phyloP scores from a whole-genome alignment of 148 eudicot species.

The Gaultheria prostrata region DNA sequence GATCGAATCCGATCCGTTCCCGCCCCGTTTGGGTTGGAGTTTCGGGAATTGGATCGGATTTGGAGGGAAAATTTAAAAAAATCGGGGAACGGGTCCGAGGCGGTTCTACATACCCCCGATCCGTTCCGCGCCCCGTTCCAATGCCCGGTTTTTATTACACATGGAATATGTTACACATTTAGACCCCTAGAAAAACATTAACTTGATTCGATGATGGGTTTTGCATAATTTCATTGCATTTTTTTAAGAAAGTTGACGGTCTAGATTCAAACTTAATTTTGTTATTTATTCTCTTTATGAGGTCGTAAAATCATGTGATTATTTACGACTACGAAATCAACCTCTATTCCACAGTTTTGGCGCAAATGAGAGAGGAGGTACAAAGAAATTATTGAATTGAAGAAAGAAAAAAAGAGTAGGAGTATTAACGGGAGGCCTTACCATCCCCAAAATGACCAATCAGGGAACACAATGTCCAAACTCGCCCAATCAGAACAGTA shows the following conservation, averaged over 20 bases:
- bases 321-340: too few relatives aligned
- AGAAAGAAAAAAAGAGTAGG: background rate
- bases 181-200: background rate
- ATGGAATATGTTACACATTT: too few relatives aligned
- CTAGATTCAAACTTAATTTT: background rate
- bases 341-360: background rate
- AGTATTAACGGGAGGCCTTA: conserved; percentile 17
- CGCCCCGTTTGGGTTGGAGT: too few relatives aligned
- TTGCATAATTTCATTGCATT: background rate
- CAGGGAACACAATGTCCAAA: conserved; percentile 81
- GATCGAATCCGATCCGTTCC: too few relatives aligned
- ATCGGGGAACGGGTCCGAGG: too few relatives aligned
- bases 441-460: conserved; percentile 98
- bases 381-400: background rate
- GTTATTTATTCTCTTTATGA: background rate
- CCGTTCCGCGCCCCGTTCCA: too few relatives aligned
- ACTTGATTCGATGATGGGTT: background rate
- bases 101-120: too few relatives aligned
- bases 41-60: too few relatives aligned
- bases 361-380: background rate
- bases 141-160: too few relatives aligned
- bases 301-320: background rate
- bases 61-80: too few relatives aligned
- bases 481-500: conserved; percentile 58
- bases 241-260: background rate